Evolutionary conservation across 2,329 filamentous ascomycete genomes (phyloP).

Genomic region (Dothidotthia symphoricarpi): DNA sequence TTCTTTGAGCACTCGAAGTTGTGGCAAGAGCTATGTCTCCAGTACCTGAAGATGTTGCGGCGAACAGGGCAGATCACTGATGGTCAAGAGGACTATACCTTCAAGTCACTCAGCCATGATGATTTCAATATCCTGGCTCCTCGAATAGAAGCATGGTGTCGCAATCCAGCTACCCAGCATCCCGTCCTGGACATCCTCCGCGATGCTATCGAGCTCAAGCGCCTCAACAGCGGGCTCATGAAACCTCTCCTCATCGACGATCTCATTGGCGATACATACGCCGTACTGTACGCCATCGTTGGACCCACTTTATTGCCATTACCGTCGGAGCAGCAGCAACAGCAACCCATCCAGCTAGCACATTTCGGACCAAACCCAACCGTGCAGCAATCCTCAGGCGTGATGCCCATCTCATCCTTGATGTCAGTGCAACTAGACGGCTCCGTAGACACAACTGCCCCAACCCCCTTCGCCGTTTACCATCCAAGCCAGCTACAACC

Average conservation of each 20-base stretch:
- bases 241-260: slow-evolving; percentile 86
- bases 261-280: slow-evolving; percentile 87
- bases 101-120: slow-evolving; percentile 63
- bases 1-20: slow-evolving; percentile 62
- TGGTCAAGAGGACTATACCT: slow-evolving; percentile 63
- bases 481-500: slow-evolving; percentile 26
- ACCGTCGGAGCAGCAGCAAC: slow-evolving; percentile 46
- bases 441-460: slow-evolving; percentile 12
- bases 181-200: slow-evolving; percentile 61
- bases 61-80: slow-evolving; percentile 56
- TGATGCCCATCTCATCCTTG: slow-evolving; percentile 31
- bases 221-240: slow-evolving; percentile 82
- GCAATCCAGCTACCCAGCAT: slow-evolving; percentile 49
- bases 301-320: slow-evolving; percentile 56
- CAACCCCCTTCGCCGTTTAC: slow-evolving; percentile 26
- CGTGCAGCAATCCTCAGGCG: slow-evolving; percentile 12
- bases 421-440: slow-evolving; percentile 38
- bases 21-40: slow-evolving; percentile 61
- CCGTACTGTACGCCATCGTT: slow-evolving; percentile 68
- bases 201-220: slow-evolving; percentile 68
- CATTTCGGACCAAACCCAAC: slow-evolving; percentile 7
- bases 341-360: slow-evolving; percentile 9
- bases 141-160: slow-evolving; percentile 60
- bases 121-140: slow-evolving; percentile 62
- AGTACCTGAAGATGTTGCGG: slow-evolving; percentile 61